Conservation (phyloP, 1,139 yeast species). For the Geotrichum armillariae region DNA sequence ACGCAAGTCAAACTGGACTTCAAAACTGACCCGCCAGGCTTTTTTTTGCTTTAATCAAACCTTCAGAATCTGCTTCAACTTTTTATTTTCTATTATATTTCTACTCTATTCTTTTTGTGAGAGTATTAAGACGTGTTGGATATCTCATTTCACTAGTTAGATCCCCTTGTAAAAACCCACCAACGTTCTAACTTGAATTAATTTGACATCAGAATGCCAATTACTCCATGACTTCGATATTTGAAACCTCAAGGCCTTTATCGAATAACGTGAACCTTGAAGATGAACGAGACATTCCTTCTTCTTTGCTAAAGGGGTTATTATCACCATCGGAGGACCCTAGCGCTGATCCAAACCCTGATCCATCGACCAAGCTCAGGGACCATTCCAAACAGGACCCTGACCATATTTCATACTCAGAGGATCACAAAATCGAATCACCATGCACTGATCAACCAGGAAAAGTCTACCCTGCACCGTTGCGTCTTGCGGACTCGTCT, state of each 20-base stretch:
- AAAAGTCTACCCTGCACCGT: constrained; percentile 6
- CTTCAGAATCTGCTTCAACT: background rate
- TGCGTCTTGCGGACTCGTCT: background rate
- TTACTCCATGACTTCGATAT: constrained; percentile 2
- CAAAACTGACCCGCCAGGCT: too few species aligned
- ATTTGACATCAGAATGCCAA: constrained; percentile 2
- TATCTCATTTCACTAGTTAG: too few species aligned
- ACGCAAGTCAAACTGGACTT: too few species aligned
- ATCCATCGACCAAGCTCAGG: background rate
- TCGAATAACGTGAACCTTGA: background rate
- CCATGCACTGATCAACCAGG: too few species aligned
- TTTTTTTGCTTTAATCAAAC: background rate
- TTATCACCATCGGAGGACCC: background rate
- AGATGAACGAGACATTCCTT: background rate
- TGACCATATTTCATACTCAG: background rate
- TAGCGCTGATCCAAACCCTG: background rate
- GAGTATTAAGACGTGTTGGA: too few species aligned
- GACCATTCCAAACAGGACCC: background rate
- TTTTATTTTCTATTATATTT: background rate
- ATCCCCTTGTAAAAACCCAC: background rate
- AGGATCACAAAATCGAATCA: too few species aligned
- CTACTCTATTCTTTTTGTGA: too few species aligned
- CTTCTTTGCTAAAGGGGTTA: background rate
- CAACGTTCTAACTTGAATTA: background rate
- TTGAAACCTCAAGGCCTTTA: background rate